Conservation (phyloP, 2,329 filamentous ascomycete genomes). For the Coniochaeta sp. region DNA sequence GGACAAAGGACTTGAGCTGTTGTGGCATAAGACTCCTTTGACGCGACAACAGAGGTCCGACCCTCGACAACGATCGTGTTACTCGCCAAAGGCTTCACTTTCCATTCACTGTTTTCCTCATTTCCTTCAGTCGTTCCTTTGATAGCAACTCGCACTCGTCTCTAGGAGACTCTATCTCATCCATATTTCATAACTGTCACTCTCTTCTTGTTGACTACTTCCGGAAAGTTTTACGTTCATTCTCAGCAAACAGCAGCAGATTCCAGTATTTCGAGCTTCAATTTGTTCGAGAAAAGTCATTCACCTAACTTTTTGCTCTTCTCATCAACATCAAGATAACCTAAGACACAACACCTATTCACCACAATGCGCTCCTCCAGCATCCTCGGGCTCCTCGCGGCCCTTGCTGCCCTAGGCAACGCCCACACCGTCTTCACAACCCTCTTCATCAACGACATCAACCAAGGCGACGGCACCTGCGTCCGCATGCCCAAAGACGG, state of each 20-base stretch:
- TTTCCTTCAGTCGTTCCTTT: background rate
- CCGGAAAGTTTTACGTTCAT: background rate
- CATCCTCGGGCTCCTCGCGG: conserved; percentile 24
- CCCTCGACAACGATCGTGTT: background rate
- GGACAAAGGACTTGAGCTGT: background rate
- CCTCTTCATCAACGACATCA: conserved; percentile 51
- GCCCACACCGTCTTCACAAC: conserved; percentile 60
- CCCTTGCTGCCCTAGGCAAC: conserved; percentile 25
- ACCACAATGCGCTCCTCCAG: conserved; percentile 27
- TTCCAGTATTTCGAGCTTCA: background rate
- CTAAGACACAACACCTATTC: background rate
- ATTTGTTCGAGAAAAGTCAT: background rate
- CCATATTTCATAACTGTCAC: background rate
- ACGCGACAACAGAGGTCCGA: background rate
- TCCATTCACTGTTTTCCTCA: background rate
- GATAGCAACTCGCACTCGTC: background rate
- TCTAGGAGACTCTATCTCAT: background rate
- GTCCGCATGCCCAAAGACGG: conserved; percentile 56
- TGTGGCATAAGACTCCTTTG: background rate
- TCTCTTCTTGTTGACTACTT: background rate
- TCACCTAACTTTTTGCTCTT: conserved; percentile 4
- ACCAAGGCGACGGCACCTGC: conserved; percentile 65
- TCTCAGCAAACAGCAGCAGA: background rate
- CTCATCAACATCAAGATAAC: background rate
- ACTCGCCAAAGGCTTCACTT: background rate